Base-by-base conservation (phyloP, 1,284 basidiomycete species). In the Erythrobasidium hasegawianum region DNA sequence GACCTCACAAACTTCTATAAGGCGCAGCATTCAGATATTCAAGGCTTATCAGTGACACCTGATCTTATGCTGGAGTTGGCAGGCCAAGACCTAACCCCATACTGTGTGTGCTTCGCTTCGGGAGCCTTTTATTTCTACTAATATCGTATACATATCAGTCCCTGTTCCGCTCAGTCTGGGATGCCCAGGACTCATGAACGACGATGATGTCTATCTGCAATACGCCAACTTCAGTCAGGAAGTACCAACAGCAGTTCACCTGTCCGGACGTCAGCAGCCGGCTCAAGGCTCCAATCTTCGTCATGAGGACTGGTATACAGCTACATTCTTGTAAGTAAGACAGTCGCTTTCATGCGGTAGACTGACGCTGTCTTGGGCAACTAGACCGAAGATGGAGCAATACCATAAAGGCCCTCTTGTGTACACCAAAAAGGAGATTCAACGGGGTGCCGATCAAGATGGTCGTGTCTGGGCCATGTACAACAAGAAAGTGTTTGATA, bases 321-420 rank as follows among this genome's bases (percentile, higher is more conserved):
- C 81, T n/a, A 80, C 75, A 1, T 91, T 97, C 81, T 78, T 85
- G 68, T 62, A 26, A 45, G 59, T 62, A 13, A 47, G 16, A 14
- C 5, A 18, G 43, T 27, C 8, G 52, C n/a, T 54, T 27, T 5
- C 8, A 20, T 20, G 18, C 49, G 5, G n/a, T n/a, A n/a, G n/a
- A 16, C 8, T 16, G 18, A 27, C 2, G 24, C 47, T 53, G 9
- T 16, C 50, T 20, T n/a, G n/a, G n/a, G n/a, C n/a, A 7, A 14
- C 10, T 29, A 64, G 61, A 26, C 86, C 87, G 0, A 88, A 82
- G 76, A 88, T 97, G 77, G 80, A 83, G 53, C 77, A 87, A 60
- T 92, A 84, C 77, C 82, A 81, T 76, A 97, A 97, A 76, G 95
- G 95, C 0, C 84, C 86, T 11, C 79, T 90, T 56, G 95, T 98